Percentiles rank a stretch among this genome's conserved stretches.
phyloP scores from a whole-genome alignment of 129 eudicot genomes.

The Helianthus tuberosus region DNA sequence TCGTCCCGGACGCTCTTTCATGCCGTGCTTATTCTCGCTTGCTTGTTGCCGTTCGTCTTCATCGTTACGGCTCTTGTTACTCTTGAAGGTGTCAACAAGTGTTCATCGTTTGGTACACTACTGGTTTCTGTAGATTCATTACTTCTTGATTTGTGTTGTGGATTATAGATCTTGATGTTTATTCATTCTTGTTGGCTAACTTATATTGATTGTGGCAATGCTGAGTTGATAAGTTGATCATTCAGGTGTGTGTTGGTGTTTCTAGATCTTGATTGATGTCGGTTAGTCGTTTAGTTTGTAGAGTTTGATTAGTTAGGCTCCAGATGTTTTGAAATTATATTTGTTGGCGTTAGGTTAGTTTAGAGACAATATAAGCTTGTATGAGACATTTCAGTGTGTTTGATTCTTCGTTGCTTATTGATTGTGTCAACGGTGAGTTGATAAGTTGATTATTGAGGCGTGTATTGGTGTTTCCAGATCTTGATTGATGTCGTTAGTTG shows the following conservation, averaged over 20 bases:
- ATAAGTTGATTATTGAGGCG: background rate
- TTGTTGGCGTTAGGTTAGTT: background rate
- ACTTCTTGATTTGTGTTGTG: slow-evolving; percentile 17
- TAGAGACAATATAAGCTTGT: slow-evolving; percentile 3
- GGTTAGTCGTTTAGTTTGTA: slow-evolving; percentile 14
- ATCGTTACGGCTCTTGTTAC: slow-evolving; percentile 95
- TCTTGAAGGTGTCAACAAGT: slow-evolving; percentile 99
- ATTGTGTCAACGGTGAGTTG: slow-evolving; percentile 6
- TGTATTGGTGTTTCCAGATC: slow-evolving; percentile 8
- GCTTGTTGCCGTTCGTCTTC: slow-evolving; percentile 88
- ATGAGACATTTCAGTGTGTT: too few relatives aligned
- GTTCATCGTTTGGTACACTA: slow-evolving; percentile 78
- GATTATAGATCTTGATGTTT: too few relatives aligned
- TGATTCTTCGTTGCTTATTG: background rate
- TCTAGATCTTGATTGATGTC: slow-evolving; percentile 25
- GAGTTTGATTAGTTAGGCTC: background rate
- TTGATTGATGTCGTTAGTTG: background rate
- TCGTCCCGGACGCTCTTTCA: slow-evolving; percentile 90
- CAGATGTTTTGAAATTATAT: slow-evolving; percentile 5
- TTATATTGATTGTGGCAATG: background rate
- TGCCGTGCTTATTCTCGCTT: slow-evolving; percentile 81
- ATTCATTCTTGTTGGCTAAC: background rate
- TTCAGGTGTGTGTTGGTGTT: background rate
- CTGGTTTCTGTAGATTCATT: background rate
- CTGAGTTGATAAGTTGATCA: background rate